Evolutionary conservation across 1,284 basidiomycete genomes (phyloP).

Genomic region (Ganoderma leucocontextum): DNA sequence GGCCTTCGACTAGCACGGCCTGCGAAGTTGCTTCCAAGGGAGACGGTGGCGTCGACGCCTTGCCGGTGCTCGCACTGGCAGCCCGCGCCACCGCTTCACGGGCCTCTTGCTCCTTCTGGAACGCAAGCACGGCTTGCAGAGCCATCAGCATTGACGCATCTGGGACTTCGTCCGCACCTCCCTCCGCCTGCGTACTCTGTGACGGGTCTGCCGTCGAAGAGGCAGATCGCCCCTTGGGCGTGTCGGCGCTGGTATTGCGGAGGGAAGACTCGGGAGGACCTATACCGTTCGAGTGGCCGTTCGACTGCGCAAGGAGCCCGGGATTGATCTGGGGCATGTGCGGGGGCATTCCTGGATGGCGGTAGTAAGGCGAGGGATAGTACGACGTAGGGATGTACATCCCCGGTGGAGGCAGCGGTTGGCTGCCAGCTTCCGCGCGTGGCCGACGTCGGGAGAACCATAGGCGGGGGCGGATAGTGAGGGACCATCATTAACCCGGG

Average conservation of each 20-base stretch:
- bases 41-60: not conserved
- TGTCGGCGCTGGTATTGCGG: slow-evolving; percentile 26
- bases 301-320: slow-evolving; percentile 32
- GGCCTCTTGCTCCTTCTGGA: slow-evolving; percentile 30
- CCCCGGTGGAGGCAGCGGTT: slow-evolving; percentile 39
- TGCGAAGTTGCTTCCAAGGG: not conserved
- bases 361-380: slow-evolving; percentile 58
- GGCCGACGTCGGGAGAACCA: slow-evolving; percentile 60
- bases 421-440: slow-evolving; percentile 49
- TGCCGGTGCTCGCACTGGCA: not conserved
- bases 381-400: slow-evolving; percentile 50
- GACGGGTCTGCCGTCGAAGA: slow-evolving; percentile 24
- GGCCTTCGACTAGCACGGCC: slow-evolving; percentile 4
- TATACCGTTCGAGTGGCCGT: slow-evolving; percentile 29
- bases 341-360: slow-evolving; percentile 42
- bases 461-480: slow-evolving; percentile 48
- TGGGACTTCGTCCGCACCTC: not conserved
- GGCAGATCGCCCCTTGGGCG: slow-evolving; percentile 10
- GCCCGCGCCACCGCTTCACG: not conserved
- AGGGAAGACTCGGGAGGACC: slow-evolving; percentile 32
- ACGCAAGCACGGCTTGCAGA: slow-evolving; percentile 38
- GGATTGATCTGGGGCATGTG: slow-evolving; percentile 38
- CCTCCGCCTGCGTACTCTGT: not conserved
- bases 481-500: slow-evolving; percentile 42
- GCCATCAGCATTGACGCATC: slow-evolving; percentile 37